These are phyloP conservation scores for Deuterostichococcus epilithicus DNA, from an alignment of 139 green algal species.

Conservation along the genomic window DNA sequence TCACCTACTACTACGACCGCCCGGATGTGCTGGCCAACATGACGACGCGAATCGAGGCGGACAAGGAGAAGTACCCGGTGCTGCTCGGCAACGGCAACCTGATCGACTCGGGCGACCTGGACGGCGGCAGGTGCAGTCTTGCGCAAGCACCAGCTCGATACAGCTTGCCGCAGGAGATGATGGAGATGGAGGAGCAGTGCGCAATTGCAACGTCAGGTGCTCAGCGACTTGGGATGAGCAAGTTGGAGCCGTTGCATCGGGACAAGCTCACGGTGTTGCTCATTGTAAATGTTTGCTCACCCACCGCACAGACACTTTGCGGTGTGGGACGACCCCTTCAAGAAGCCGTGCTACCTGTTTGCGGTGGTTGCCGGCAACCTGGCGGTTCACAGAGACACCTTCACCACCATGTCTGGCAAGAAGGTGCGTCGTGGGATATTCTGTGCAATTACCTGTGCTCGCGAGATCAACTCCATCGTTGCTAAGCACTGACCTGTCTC, in stretches of 20 bases:
- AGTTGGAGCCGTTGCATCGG: no score
- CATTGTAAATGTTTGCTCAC: neutral
- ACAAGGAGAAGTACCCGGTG: constrained; percentile 88
- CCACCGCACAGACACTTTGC: constrained; percentile 53
- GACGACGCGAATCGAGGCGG: constrained; percentile 84
- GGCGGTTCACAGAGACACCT: constrained; percentile 74
- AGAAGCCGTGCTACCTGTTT: constrained; percentile 99
- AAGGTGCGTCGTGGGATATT: no score
- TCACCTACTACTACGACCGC: constrained; percentile 96
- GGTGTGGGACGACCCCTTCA: constrained; percentile 88
- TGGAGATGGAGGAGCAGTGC: no score
- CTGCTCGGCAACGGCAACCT: constrained; percentile 98
- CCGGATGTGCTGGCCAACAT: constrained; percentile 71
- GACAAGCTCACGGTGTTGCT: neutral
- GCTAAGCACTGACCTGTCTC: no score
- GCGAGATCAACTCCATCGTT: no score
- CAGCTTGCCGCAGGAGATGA: no score
- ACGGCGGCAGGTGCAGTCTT: constrained; percentile 48
- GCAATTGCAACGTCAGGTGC: no score
- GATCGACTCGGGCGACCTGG: constrained; percentile 70
- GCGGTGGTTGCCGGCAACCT: constrained; percentile 94
- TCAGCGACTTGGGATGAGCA: no score
- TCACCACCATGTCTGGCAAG: constrained; percentile 60
- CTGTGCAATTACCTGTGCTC: no score
- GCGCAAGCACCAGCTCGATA: no score